These are phyloP conservation scores for Ustulina deusta DNA, from an alignment of 2,329 filamentous ascomycete species.

Conservation along the genomic window DNA sequence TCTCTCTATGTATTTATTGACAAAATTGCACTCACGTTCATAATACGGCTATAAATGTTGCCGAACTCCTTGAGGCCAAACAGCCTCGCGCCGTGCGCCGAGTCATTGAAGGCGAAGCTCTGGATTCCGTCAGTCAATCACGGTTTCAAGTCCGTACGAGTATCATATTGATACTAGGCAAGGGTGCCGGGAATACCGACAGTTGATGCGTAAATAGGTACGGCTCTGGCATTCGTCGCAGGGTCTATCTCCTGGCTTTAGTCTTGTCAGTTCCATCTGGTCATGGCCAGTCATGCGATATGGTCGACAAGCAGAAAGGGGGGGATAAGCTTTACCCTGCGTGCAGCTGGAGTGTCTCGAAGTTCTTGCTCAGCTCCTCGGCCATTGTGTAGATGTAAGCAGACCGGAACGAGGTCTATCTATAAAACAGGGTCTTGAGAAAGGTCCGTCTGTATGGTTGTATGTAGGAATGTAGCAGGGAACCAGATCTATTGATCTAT, in stretches of 20 bases:
- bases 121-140: constrained; percentile 52
- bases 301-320: background rate
- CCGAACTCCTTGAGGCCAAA: constrained; percentile 97
- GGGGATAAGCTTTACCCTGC: constrained; percentile 72
- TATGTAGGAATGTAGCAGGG: background rate
- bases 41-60: constrained; percentile 97
- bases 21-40: constrained; percentile 72
- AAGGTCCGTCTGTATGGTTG: background rate
- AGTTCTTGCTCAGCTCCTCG: constrained; percentile 68
- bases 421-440: constrained; percentile 15
- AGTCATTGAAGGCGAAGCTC: constrained; percentile 96
- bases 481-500: background rate
- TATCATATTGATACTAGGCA: too few relatives aligned
- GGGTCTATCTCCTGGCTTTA: constrained; percentile 82
- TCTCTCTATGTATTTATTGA: background rate
- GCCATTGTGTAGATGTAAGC: constrained; percentile 53
- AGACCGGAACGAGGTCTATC: constrained; percentile 26
- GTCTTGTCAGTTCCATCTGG: constrained; percentile 23
- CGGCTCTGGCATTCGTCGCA: constrained; percentile 85
- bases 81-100: constrained; percentile 91
- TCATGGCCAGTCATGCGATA: background rate
- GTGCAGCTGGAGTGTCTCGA: constrained; percentile 88
- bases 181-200: constrained; percentile 51
- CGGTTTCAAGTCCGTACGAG: background rate
- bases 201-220: constrained; percentile 96